phyloP scores from a whole-genome alignment of 768 basidiomycete species.

The Boletus rex-veris region DNA sequence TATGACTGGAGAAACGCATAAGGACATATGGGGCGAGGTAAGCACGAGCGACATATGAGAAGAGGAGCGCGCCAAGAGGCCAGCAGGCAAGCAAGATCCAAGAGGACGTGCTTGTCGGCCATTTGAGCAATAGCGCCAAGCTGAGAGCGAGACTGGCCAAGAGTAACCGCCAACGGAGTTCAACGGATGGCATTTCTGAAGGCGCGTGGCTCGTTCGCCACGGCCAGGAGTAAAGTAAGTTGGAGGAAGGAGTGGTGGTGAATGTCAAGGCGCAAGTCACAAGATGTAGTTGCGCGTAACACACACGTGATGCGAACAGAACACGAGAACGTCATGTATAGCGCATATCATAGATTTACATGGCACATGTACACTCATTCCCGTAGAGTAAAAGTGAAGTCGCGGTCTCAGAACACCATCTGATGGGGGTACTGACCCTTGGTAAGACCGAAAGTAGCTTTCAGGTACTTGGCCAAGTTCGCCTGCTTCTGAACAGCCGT shows the following conservation, averaged over 20 bases:
- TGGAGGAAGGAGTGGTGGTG: slow-evolving; percentile 1
- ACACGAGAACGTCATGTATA: slow-evolving; percentile 12
- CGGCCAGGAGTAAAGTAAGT: neutral
- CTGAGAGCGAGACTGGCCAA: slow-evolving; percentile 12
- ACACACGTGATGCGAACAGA: slow-evolving; percentile 15
- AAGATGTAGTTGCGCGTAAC: neutral
- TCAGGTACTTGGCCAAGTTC: slow-evolving; percentile 89
- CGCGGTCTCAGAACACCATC: slow-evolving; percentile 69
- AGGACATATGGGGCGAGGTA: slow-evolving; percentile 67
- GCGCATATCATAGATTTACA: slow-evolving; percentile 28
- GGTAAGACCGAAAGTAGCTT: slow-evolving; percentile 88
- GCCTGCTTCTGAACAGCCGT: slow-evolving; percentile 87
- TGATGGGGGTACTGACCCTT: slow-evolving; percentile 98
- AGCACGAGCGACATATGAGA: slow-evolving; percentile 60
- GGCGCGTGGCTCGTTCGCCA: slow-evolving; percentile 2
- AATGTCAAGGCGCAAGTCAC: neutral
- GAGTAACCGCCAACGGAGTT: slow-evolving; percentile 5
- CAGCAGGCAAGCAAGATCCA: slow-evolving; percentile 46
- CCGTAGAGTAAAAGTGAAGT: slow-evolving; percentile 3
- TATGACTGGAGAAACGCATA: slow-evolving; percentile 51
- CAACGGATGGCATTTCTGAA: slow-evolving; percentile 7
- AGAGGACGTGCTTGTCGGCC: slow-evolving; percentile 28
- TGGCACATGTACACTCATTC: slow-evolving; percentile 10
- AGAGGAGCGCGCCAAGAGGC: slow-evolving; percentile 47
- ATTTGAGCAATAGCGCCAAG: slow-evolving; percentile 13